Percentiles rank a stretch among this genome's conserved stretches.
phyloP scores from a whole-genome alignment of 106 monocot species.

The Posidonia australis region DNA sequence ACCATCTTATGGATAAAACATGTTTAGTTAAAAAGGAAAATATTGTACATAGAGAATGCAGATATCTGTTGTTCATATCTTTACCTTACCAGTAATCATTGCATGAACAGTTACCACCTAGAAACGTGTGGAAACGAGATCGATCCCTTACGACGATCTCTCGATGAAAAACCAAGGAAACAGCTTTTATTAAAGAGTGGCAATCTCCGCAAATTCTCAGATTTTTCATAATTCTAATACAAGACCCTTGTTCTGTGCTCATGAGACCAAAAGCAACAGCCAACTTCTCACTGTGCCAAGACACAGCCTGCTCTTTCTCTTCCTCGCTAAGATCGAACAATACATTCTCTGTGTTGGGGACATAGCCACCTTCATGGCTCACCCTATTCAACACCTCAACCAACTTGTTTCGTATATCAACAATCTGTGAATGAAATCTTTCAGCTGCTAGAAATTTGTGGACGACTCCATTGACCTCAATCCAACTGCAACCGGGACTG shows the following conservation, averaged over 20 bases:
- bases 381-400: slow-evolving; percentile 23
- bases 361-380: slow-evolving; percentile 20
- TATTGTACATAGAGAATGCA: too few relatives aligned
- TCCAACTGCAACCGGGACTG: slow-evolving; percentile 35
- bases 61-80: background rate
- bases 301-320: slow-evolving; percentile 37
- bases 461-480: slow-evolving; percentile 29
- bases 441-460: slow-evolving; percentile 37
- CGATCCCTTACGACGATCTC: slow-evolving; percentile 18
- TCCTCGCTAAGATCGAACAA: slow-evolving; percentile 38
- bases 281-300: slow-evolving; percentile 47
- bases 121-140: slow-evolving; percentile 13
- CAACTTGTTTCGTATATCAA: slow-evolving; percentile 16
- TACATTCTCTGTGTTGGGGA: slow-evolving; percentile 22
- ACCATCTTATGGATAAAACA: too few relatives aligned
- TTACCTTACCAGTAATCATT: slow-evolving; percentile 11
- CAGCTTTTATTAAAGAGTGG: slow-evolving; percentile 15
- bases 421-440: slow-evolving; percentile 27
- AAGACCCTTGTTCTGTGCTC: background rate
- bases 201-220: slow-evolving; percentile 21
- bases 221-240: slow-evolving; percentile 16
- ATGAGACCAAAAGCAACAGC: slow-evolving; percentile 24
- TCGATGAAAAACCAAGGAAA: slow-evolving; percentile 5
- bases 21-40: too few relatives aligned
- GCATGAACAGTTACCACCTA: slow-evolving; percentile 9